Conservation (phyloP, 208 protist species). For the Wallacemonas sp. region DNA sequence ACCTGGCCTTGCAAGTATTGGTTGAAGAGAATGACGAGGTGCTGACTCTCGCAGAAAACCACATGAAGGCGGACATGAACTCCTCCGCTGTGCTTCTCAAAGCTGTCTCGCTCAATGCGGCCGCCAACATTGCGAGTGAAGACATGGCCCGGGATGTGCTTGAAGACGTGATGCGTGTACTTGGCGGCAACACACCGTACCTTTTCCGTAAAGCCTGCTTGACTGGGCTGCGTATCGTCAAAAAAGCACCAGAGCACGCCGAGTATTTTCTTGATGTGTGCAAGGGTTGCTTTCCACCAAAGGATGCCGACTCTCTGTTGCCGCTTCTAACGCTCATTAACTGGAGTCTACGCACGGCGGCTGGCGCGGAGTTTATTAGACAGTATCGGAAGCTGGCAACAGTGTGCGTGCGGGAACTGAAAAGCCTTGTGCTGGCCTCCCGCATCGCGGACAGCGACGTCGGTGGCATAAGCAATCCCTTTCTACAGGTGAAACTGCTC, state of each 20-base stretch:
- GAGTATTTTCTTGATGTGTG: slow-evolving; percentile 95
- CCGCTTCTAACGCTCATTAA: slow-evolving; percentile 93
- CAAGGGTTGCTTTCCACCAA: slow-evolving; percentile 65
- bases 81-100: slow-evolving; percentile 85
- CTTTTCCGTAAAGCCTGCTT: slow-evolving; percentile 96
- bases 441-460: slow-evolving; percentile 96
- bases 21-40: slow-evolving; percentile 98
- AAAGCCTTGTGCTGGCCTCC: slow-evolving; percentile 93
- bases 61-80: slow-evolving; percentile 96
- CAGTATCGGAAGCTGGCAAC: slow-evolving; percentile 89
- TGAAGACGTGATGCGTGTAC: slow-evolving; percentile 91
- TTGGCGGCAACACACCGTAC: slow-evolving; percentile 89
- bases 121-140: slow-evolving; percentile 96
- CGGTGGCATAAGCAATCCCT: slow-evolving; percentile 96
- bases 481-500: slow-evolving; percentile 97
- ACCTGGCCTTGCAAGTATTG: slow-evolving; percentile 96
- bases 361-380: slow-evolving; percentile 48
- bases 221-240: slow-evolving; percentile 85
- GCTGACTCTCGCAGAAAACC: slow-evolving; percentile 97
- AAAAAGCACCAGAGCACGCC: slow-evolving; percentile 94
- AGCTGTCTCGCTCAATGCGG: slow-evolving; percentile 95
- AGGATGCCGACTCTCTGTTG: slow-evolving; percentile 80
- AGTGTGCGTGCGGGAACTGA: slow-evolving; percentile 93
- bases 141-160: slow-evolving; percentile 97
- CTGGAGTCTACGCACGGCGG: slow-evolving; percentile 73